Percentiles rank a stretch among this genome's conserved stretches.
These are phyloP conservation scores for Botrytis paeoniae DNA, from an alignment of 2,329 filamentous ascomycete genomes.

Conservation along the genomic window DNA sequence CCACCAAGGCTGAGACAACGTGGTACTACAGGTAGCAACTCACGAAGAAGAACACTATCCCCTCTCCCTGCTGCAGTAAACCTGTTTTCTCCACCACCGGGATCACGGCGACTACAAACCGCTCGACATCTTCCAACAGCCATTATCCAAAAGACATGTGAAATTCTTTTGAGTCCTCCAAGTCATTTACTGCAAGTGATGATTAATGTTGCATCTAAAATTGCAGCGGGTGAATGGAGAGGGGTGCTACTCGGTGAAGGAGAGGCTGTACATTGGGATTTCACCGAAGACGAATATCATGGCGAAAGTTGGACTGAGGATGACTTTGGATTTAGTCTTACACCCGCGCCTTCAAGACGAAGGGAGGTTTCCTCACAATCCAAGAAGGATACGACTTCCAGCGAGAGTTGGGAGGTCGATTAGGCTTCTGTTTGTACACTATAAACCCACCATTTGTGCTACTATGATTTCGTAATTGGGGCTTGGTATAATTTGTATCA, in stretches of 20 bases:
- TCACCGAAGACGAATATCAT: slow-evolving; percentile 40
- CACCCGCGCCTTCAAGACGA: slow-evolving; percentile 16
- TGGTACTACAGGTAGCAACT: slow-evolving; percentile 51
- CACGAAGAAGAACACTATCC: slow-evolving; percentile 57
- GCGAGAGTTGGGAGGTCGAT: slow-evolving; percentile 31
- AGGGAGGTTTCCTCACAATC: background rate
- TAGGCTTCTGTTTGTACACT: slow-evolving; percentile 17
- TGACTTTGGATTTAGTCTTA: slow-evolving; percentile 50
- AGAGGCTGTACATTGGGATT: slow-evolving; percentile 59
- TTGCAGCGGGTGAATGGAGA: slow-evolving; percentile 63
- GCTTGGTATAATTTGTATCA: background rate
- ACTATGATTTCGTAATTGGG: slow-evolving; percentile 5
- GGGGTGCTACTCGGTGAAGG: slow-evolving; percentile 55
- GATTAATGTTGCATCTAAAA: slow-evolving; percentile 74
- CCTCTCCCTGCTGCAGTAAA: slow-evolving; percentile 67
- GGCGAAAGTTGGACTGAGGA: slow-evolving; percentile 58
- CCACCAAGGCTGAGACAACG: slow-evolving; percentile 46
- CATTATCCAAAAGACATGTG: slow-evolving; percentile 73
- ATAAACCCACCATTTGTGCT: slow-evolving; percentile 2
- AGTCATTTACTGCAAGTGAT: slow-evolving; percentile 75
- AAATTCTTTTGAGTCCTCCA: slow-evolving; percentile 76
- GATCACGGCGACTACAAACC: slow-evolving; percentile 43
- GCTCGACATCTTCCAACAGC: slow-evolving; percentile 56
- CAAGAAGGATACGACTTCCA: background rate
- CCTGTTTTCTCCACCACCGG: slow-evolving; percentile 53